phyloP scores from a whole-genome alignment of 805 yeast species.

The Komagataella populi region DNA sequence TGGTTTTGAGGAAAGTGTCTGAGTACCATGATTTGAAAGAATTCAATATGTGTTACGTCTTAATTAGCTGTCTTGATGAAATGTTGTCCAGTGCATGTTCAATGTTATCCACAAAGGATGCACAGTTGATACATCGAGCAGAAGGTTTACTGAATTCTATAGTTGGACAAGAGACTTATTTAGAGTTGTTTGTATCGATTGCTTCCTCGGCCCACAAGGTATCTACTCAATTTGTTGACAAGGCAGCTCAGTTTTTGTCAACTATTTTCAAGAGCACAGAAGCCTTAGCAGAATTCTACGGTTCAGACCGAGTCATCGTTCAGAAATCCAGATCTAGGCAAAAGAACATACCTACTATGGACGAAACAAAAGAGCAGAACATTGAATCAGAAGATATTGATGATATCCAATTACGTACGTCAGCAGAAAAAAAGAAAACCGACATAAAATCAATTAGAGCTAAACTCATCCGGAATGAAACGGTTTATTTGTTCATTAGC shows the following conservation, averaged over 20 bases:
- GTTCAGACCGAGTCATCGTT: background rate
- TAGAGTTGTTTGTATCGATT: slow-evolving; percentile 40
- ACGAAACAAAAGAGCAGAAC: slow-evolving; percentile 1
- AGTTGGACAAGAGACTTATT: slow-evolving; percentile 51
- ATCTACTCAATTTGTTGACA: slow-evolving; percentile 46
- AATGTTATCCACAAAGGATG: slow-evolving; percentile 20
- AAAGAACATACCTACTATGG: slow-evolving; percentile 30
- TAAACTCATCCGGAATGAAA: slow-evolving; percentile 39
- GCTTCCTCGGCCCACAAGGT: slow-evolving; percentile 54
- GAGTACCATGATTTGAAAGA: slow-evolving; percentile 26
- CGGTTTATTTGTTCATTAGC: slow-evolving; percentile 53
- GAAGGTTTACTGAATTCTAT: slow-evolving; percentile 35
- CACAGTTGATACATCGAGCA: slow-evolving; percentile 28
- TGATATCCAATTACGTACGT: background rate
- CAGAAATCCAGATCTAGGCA: background rate
- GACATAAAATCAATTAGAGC: slow-evolving; percentile 1
- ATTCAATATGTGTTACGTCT: slow-evolving; percentile 56
- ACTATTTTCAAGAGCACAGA: slow-evolving; percentile 33
- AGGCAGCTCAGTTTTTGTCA: slow-evolving; percentile 52
- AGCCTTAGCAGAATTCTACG: background rate
- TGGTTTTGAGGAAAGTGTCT: slow-evolving; percentile 26
- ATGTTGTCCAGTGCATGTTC: slow-evolving; percentile 31
- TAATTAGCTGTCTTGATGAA: slow-evolving; percentile 53
- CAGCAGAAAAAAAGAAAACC: background rate
- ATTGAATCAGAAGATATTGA: slow-evolving; percentile 1